Conservation (phyloP, 768 basidiomycete genomes). For the Mycena kentingensis region DNA sequence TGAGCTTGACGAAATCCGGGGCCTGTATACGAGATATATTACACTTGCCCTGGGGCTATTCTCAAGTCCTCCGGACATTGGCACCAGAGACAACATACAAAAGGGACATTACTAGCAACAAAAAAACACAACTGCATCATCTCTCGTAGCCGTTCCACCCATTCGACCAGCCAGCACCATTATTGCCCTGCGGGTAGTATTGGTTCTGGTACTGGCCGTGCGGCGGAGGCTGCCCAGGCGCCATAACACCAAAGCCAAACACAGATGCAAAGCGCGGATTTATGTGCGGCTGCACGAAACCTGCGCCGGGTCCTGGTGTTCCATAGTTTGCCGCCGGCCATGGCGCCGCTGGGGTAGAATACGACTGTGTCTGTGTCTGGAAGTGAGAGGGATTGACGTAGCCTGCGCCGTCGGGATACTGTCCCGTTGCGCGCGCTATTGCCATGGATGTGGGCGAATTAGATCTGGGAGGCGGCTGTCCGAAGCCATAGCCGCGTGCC, state of each 20-base stretch:
- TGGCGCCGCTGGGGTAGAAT: constrained; percentile 18
- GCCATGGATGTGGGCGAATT: constrained; percentile 49
- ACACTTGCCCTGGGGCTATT: too few species aligned
- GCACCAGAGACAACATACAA: too few species aligned
- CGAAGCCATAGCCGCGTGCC: constrained; percentile 12
- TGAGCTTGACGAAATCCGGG: too few species aligned
- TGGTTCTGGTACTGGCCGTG: constrained; percentile 18
- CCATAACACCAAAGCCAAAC: constrained; percentile 54
- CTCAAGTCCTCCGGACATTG: too few species aligned
- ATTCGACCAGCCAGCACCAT: neutral
- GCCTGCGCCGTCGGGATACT: constrained; percentile 31
- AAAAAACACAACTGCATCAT: too few species aligned
- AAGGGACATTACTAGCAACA: too few species aligned
- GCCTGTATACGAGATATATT: too few species aligned
- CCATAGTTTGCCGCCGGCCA: too few species aligned
- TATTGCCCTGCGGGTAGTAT: neutral
- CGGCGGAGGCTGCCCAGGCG: constrained; percentile 24
- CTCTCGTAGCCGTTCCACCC: too few species aligned
- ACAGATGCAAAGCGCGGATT: constrained; percentile 76
- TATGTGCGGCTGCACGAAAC: constrained; percentile 75
- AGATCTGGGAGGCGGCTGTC: constrained; percentile 30
- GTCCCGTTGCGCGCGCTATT: constrained; percentile 49
- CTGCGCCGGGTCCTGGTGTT: neutral
- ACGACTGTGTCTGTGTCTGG: constrained; percentile 16
- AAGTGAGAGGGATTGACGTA: constrained; percentile 17